Evolutionary conservation across 2,329 filamentous ascomycete species (phyloP), one percentile per base, ranked within the genome.

Genomic region (Blumeria hordei): DNA sequence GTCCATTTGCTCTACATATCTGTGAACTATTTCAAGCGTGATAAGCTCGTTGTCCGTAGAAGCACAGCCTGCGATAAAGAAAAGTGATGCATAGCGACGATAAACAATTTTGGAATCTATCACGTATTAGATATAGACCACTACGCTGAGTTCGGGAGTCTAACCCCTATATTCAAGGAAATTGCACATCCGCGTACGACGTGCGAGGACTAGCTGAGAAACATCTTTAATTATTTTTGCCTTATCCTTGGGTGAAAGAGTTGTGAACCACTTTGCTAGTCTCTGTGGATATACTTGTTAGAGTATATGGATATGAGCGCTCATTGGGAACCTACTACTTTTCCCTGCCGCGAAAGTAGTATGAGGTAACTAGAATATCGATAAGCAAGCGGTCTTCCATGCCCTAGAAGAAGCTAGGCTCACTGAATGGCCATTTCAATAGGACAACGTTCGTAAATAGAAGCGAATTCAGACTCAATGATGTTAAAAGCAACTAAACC

Each of bases 141-240:
- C 14, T 28, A 6, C 11, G 11, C 32, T n/a, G 32, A 28, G n/a
- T 21, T 8, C 28, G 10, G 21, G 34, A 54, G 33, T 16, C 67
- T 52, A 62, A 93, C 90, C 90, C 80, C 98, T 98, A 71, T 98
- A 98, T 69, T 98, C 92, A 58, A 98, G 78, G 70, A 98, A 98
- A 72, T 98, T 98, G 78, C 92, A 98, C 92, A 98, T 98, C 68
- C 92, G 87, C 57, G 92, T 96, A 66, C 92, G 80, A 62, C 92
- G 80, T 59, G 92, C 92, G 62, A 98, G 81, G 62, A 98, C 92
- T 53, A 96, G 84, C 71, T 96, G 92, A 58, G 92, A 88, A 65
- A 98, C 92, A 75, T 98, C 92, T 71, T 98, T 98, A 76, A 98
- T 90, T 67, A 98, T 96, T 77, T 98, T 98, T 71, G 90, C 92